Conservation (phyloP, 768 basidiomycete genomes). For the Auricularia auricula-judae region DNA sequence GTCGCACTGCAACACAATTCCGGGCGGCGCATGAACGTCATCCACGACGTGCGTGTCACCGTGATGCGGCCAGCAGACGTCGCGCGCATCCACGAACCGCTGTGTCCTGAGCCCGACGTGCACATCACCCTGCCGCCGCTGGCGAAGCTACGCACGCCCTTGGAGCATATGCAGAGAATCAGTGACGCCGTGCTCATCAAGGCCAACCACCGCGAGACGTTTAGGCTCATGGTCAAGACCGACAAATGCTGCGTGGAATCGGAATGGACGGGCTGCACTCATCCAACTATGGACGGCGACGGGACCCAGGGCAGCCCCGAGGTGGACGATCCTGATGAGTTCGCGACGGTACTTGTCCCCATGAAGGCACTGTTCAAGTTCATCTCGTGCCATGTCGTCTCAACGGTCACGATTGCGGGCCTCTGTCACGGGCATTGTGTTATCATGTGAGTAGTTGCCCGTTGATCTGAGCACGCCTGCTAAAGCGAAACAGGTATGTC, state of each 20-base stretch:
- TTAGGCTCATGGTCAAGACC: slow-evolving; percentile 32
- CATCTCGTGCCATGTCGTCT: slow-evolving; percentile 67
- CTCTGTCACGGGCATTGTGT: slow-evolving; percentile 75
- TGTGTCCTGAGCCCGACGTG: slow-evolving; percentile 82
- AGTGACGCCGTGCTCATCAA: slow-evolving; percentile 58
- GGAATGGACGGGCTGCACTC: slow-evolving; percentile 63
- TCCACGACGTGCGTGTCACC: slow-evolving; percentile 75
- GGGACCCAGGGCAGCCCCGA: background rate
- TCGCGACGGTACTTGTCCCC: slow-evolving; percentile 59
- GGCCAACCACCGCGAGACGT: slow-evolving; percentile 38
- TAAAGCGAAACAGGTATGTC: slow-evolving; percentile 36
- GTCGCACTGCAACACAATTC: slow-evolving; percentile 47
- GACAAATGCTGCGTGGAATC: slow-evolving; percentile 72
- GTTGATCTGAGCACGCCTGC: background rate
- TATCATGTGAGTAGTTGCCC: slow-evolving; percentile 39
- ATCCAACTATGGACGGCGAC: slow-evolving; percentile 39
- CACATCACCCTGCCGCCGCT: background rate
- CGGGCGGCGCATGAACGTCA: slow-evolving; percentile 52
- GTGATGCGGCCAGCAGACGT: slow-evolving; percentile 69
- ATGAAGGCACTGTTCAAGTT: slow-evolving; percentile 72
- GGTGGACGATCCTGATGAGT: slow-evolving; percentile 33
- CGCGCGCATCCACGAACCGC: slow-evolving; percentile 60
- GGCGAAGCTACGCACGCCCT: slow-evolving; percentile 50
- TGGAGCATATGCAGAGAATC: slow-evolving; percentile 61
- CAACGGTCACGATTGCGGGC: slow-evolving; percentile 75